phyloP scores from a whole-genome alignment of 768 basidiomycete species.

The Ramaria sp. region DNA sequence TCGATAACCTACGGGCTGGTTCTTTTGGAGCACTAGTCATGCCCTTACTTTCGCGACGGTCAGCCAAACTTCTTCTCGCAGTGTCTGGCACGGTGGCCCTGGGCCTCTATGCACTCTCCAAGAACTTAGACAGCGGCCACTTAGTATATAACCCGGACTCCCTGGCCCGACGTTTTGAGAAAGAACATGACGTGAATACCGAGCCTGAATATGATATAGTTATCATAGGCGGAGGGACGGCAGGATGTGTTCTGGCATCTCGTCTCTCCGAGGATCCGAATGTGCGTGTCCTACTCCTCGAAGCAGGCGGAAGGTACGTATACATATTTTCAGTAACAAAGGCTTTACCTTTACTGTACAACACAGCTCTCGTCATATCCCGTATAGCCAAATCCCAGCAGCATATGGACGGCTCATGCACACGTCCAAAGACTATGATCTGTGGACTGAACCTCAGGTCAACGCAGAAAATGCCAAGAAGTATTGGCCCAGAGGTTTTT shows the following conservation, averaged over 20 bases:
- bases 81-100: not conserved
- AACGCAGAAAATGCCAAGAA: constrained; percentile 35
- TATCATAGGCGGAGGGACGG: constrained; percentile 37
- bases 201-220: constrained; percentile 24
- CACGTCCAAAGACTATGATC: constrained; percentile 35
- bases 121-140: not conserved
- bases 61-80: not conserved
- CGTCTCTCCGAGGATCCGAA: constrained; percentile 46
- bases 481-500: constrained; percentile 58
- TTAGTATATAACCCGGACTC: not conserved
- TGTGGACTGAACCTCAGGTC: constrained; percentile 48
- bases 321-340: not conserved
- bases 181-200: constrained; percentile 1
- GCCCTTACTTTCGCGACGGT: not conserved
- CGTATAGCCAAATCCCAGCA: constrained; percentile 33
- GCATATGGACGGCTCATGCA: constrained; percentile 31
- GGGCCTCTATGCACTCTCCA: not conserved
- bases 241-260: constrained; percentile 51
- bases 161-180: not conserved
- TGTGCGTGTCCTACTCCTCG: constrained; percentile 44
- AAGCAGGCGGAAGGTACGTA: constrained; percentile 49
- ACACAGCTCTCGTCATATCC: constrained; percentile 33
- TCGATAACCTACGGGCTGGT: no score
- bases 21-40: not conserved
- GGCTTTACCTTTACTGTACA: not conserved